Evolutionary conservation across 768 basidiomycete genomes (phyloP), one percentile per base, ranked within the genome.

Genomic region (Podaxis mareebaensis): DNA sequence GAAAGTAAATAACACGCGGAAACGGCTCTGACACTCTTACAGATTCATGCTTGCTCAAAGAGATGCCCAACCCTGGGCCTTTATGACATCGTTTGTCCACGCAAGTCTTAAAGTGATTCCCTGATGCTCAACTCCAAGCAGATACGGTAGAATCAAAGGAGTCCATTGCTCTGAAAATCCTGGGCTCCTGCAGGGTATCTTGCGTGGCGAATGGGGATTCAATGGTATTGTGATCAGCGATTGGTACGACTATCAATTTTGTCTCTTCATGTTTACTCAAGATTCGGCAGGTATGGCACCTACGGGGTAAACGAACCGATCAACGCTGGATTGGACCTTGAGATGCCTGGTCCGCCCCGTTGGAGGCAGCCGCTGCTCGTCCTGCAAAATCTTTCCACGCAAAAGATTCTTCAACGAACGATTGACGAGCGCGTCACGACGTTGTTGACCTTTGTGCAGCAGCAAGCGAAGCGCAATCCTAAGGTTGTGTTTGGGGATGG

Each of bases 141-240:
- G 89, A 7, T 91, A 91, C 69, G 90, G 90, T 63, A 87, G 89
- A 58, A 78, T 93, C 65, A 85, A 89, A 64, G 90, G 89, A 7
- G 77, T 81, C 15, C 90, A 92, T 69, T 87, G 83, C 58, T 85
- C 88, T 4, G 91, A 93, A 73, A 90, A 85, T 68, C 77, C 73
- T n/a, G 71, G 76, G 46, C 78, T 93, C 33, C 73, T 93, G 30
- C 79, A 79, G 26, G 80, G 81, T 26, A 83, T 92, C 52, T 78
- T 92, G n/a, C 83, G 91, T 8, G 79, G 80, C 33, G 92, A 93
- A 69, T 92, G 91, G 91, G 80, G 82, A 38, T 90, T 89, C 67
- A 78, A 86, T 33, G 89, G 90, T 0, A 71, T 85, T 48, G 78
- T 91, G 64, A 90, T 93, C 76, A 90, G 89, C 65, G 92, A 93